Percentiles rank a stretch among this genome's conserved stretches.
These are phyloP conservation scores for Dovyalis caffra DNA, from an alignment of 345 rosid species.

Conservation along the genomic window DNA sequence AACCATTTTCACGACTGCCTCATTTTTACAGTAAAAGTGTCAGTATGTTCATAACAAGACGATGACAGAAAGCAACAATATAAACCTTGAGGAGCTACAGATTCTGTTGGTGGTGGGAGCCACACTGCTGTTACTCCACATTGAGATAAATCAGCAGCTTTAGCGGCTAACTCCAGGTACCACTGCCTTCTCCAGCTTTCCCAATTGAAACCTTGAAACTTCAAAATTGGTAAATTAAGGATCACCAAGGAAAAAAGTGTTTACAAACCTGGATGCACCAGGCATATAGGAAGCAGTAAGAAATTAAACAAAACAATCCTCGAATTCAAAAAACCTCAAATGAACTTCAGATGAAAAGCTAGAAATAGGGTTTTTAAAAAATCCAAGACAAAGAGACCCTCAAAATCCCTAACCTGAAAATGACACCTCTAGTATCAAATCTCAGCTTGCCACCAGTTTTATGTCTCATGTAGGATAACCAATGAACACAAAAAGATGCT, in stretches of 20 bases:
- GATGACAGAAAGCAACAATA: not conserved
- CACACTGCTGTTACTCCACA: conserved; percentile 47
- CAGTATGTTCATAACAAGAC: not conserved
- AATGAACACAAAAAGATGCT: too few species aligned
- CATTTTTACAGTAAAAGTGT: not conserved
- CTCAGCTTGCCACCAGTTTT: too few species aligned
- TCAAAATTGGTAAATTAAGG: conserved; percentile 18
- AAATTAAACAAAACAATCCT: not conserved
- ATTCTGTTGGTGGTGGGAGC: conserved; percentile 55
- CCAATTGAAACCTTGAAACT: conserved; percentile 61
- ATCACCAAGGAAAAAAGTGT: not conserved
- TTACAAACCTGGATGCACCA: conserved; percentile 1
- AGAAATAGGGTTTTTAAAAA: not conserved
- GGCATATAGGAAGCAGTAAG: not conserved
- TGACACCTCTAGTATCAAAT: too few species aligned
- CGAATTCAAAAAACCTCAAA: not conserved
- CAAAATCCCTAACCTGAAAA: not conserved
- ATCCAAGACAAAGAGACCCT: not conserved
- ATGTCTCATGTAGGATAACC: too few species aligned
- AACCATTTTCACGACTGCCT: not conserved
- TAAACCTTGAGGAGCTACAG: conserved; percentile 53
- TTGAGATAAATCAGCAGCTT: conserved; percentile 48
- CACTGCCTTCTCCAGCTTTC: conserved; percentile 53
- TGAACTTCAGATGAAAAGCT: not conserved
- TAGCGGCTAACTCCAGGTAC: conserved; percentile 46